These are phyloP conservation scores for Amyloporia xantha DNA, from an alignment of 768 basidiomycete genomes.

Conservation along the genomic window DNA sequence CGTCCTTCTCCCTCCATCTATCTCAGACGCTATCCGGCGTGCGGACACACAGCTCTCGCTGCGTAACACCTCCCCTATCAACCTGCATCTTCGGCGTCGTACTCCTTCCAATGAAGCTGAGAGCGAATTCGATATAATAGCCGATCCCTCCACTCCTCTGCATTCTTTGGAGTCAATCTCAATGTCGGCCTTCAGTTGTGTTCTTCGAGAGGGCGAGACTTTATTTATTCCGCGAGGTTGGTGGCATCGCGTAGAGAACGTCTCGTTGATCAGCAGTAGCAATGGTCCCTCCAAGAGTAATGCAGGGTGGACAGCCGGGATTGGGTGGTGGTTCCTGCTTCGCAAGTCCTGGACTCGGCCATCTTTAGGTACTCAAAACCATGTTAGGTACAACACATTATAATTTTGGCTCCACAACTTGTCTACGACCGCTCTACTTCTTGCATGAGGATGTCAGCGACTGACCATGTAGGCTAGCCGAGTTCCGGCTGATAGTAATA, in stretches of 20 bases:
- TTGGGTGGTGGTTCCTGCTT: slow-evolving; percentile 22
- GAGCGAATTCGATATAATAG: slow-evolving; percentile 1
- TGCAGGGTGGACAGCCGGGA: slow-evolving; percentile 19
- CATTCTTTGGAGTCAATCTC: slow-evolving; percentile 8
- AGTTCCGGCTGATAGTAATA: no score
- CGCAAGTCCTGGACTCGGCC: slow-evolving; percentile 3
- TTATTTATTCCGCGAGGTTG: slow-evolving; percentile 20
- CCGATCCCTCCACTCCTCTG: slow-evolving; percentile 4
- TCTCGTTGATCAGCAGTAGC: slow-evolving; percentile 5
- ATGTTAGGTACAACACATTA: no score
- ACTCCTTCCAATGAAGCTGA: no score
- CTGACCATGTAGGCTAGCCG: no score
- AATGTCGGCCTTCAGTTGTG: slow-evolving; percentile 11
- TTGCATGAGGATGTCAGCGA: no score
- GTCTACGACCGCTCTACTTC: no score
- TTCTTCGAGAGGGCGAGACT: slow-evolving; percentile 19
- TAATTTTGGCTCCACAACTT: no score
- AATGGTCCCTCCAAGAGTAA: not conserved
- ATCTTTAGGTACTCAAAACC: no score
- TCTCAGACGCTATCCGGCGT: slow-evolving; percentile 6
- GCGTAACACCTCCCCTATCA: slow-evolving; percentile 14
- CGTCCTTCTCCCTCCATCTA: slow-evolving; percentile 15
- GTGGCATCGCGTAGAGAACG: slow-evolving; percentile 24
- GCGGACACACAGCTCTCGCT: slow-evolving; percentile 1
- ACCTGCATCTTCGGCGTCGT: slow-evolving; percentile 5